Percentiles rank a stretch among this genome's conserved stretches.
Conservation (phyloP, 225 moss, liverwort and hornwort species). For the Anthoceros angustus region DNA sequence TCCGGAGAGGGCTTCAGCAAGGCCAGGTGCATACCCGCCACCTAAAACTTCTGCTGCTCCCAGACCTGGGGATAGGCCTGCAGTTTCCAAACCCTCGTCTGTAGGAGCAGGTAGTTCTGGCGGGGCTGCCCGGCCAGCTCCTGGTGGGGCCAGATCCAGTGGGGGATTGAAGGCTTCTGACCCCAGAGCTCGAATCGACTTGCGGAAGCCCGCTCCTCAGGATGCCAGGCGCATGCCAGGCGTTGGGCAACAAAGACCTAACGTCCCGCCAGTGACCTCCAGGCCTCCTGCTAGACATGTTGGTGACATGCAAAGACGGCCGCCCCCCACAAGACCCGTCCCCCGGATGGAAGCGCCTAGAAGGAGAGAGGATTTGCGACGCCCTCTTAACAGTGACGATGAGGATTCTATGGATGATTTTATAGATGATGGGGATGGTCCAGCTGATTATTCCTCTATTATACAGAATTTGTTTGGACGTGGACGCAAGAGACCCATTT, state of each 20-base stretch:
- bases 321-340: background rate
- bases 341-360: background rate
- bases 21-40: background rate
- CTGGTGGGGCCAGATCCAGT: background rate
- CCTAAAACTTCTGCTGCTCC: background rate
- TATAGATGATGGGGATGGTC: conserved; percentile 27
- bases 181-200: background rate
- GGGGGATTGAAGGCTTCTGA: background rate
- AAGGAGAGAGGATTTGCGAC: background rate
- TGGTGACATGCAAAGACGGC: background rate
- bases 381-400: conserved; percentile 5
- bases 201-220: background rate
- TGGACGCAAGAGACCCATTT: conserved; percentile 47
- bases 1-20: background rate
- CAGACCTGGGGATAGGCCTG: background rate
- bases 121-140: background rate
- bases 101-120: no score
- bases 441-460: conserved; percentile 34
- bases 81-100: no score
- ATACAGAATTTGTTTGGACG: conserved; percentile 69
- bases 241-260: background rate
- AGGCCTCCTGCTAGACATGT: background rate
- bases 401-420: conserved; percentile 20
- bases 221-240: conserved; percentile 1
- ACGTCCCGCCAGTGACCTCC: background rate